Evolutionary conservation across 2,329 filamentous ascomycete species (phyloP), one percentile per base, ranked within the genome.

Genomic region (Aspergillus pseudotamarii): DNA sequence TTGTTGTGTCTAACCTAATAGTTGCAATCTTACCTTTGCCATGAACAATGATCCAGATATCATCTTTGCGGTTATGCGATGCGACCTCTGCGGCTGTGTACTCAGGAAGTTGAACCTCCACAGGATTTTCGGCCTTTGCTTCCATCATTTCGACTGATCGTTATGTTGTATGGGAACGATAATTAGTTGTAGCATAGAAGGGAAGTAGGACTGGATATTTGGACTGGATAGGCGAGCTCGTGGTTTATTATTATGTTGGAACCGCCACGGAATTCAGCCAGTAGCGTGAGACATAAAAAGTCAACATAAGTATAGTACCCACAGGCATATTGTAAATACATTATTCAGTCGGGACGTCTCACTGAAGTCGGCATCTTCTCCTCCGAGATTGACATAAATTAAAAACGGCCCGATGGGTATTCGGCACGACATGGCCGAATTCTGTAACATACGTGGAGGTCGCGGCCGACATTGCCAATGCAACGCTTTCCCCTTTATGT

Each of bases 21-120:
- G 34, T 10, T 1, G 10, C 2, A 34, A 5, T 19, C 45, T 56
- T 73, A 84, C 84, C 83, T 76, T 87, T 79, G 43, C 84, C 84
- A 57, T 87, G 84, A 32, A 88, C 81, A n/a, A 82, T 76, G 69
- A 87, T 80, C 85, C 85, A 88, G 11, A 81, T 71, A 70, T 87
- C 83, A 9, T 77, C 72, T 12, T 75, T 73, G 4, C 68, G 79
- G 57, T 80, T 84, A 71, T 88, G 86, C 32, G 74, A 73, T 11
- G 83, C 81, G 38, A 88, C 69, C 41, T 78, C 75, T n/a, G 72
- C 67, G 51, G 67, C 45, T n/a, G 69, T 69, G 59, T 69, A 72
- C 51, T 73, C 65, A 14, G 66, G 60, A 36, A 71, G 41, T 45
- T 64, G 65, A 14, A 59, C 26, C 50, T 66, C 58, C 26, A 51